A percentile compares a stretch with the other conserved stretches of the same genome.
Conservation (phyloP, 441 rosid genomes). For the Jatropha multifida region DNA sequence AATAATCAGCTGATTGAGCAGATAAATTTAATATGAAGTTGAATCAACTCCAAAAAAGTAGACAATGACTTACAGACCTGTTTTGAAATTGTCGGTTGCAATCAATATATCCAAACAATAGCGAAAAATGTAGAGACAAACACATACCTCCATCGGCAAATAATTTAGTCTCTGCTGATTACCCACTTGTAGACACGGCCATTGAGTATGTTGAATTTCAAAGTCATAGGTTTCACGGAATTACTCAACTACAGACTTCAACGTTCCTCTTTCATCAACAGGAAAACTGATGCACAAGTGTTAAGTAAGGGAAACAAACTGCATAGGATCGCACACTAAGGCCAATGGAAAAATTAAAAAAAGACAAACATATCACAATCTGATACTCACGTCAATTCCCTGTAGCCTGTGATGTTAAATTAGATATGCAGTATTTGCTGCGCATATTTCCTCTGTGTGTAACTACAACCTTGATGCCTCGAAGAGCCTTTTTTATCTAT, state of each 20-base stretch:
- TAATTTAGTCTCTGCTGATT: conserved; percentile 89
- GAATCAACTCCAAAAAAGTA: background rate
- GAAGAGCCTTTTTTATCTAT: conserved; percentile 93
- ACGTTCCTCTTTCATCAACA: conserved; percentile 83
- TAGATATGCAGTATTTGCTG: conserved; percentile 89
- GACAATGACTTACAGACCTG: conserved; percentile 61
- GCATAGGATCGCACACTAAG: background rate
- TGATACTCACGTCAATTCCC: conserved; percentile 77
- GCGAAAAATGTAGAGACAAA: background rate
- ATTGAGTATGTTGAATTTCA: conserved; percentile 67
- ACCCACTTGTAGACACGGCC: conserved; percentile 97
- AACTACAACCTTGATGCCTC: conserved; percentile 94
- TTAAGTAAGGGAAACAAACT: background rate
- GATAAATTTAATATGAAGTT: background rate
- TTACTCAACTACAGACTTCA: conserved; percentile 91
- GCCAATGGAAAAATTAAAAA: background rate
- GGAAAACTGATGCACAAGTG: conserved; percentile 53
- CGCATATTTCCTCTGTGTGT: conserved; percentile 97
- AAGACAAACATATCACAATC: background rate
- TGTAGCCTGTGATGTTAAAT: conserved; percentile 86
- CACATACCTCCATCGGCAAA: conserved; percentile 79
- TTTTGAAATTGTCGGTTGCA: conserved; percentile 12
- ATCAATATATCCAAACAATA: conserved; percentile 3
- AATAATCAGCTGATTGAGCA: background rate
- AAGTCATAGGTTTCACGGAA: conserved; percentile 80